Base-by-base conservation (phyloP, 2,329 filamentous ascomycete species). In the Aaosphaeria arxii region DNA sequence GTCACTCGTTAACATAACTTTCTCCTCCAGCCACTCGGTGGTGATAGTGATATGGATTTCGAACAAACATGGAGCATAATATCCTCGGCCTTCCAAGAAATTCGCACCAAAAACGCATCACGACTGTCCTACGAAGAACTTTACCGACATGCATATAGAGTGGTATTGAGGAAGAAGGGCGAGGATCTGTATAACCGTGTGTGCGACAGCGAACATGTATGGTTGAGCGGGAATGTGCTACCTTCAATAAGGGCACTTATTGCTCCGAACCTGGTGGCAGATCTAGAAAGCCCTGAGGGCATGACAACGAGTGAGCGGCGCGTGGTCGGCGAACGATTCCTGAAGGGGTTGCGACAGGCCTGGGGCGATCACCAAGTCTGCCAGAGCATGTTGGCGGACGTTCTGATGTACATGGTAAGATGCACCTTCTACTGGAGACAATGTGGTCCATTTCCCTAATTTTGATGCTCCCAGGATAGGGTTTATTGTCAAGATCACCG, bases 301-400 rank as follows among this genome's bases (percentile, higher is more conserved):
- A 80, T 83, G 2, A 88, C 89, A n/a, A 78, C 83, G 11, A 88
- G 88, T 58, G 91, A 96, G 72, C 83, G 88, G 47, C 80, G 89
- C 42, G 81, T 86, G 40, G 86, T 88, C 33, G 91, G 91, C 42
- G 91, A 96, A 70, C 85, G 81, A 62, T 95, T 97, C 55, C 72
- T 99, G 49, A 83, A 82, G 47, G 86, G 84, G 0, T 71, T 97
- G 11, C 87, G 87, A 58, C 79, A 85, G 49, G 84, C 86, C 2
- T 99, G 91, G 90, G 84, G 91, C 51, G 88, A 95, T 53, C 91
- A 99, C 65, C 89, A 91, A 65, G 82, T 88, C 48, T 91, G 88
- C 40, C 96, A 96, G 89, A 91, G 90, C 64, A 97, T 97, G 92
- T 86, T 90, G 44, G 91, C 91, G 4, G 94, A 97, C 69, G 90